Evolutionary conservation across 164 flowering plant species (phyloP).

Genomic region (Vitis riparia): DNA sequence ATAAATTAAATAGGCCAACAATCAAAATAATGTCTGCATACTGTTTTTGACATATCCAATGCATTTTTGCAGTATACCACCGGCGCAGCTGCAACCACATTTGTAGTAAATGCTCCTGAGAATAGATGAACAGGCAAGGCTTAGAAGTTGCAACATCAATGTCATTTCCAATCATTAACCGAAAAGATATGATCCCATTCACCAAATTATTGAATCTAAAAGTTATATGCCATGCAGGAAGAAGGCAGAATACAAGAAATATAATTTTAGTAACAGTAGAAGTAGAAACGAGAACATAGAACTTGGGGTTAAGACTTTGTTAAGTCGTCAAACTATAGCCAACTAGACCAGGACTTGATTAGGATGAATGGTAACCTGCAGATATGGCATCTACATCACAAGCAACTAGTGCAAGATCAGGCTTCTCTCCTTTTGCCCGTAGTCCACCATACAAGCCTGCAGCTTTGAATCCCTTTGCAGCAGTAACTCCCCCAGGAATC

Average conservation of each 20-base stretch:
- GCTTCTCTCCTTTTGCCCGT: conserved; percentile 85
- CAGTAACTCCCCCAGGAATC: conserved; percentile 94
- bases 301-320: too few species aligned
- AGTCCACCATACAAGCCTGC: conserved; percentile 87
- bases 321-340: too few species aligned
- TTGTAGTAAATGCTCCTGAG: conserved; percentile 86
- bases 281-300: too few species aligned
- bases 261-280: too few species aligned
- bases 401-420: conserved; percentile 92
- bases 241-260: too few species aligned
- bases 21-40: conserved; percentile 24
- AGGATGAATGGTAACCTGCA: conserved; percentile 60
- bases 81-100: conserved; percentile 96
- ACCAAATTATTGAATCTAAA: too few species aligned
- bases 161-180: neutral
- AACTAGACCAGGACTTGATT: too few species aligned
- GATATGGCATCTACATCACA: conserved; percentile 91
- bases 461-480: conserved; percentile 94
- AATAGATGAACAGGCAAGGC: conserved; percentile 7
- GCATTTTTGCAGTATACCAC: conserved; percentile 68
- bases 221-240: too few species aligned
- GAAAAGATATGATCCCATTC: too few species aligned
- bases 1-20: neutral
- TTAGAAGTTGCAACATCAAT: neutral
- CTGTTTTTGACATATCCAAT: conserved; percentile 56